Base-by-base conservation (phyloP, 78 protist genomes). In the Emiliania huxleyi region DNA sequence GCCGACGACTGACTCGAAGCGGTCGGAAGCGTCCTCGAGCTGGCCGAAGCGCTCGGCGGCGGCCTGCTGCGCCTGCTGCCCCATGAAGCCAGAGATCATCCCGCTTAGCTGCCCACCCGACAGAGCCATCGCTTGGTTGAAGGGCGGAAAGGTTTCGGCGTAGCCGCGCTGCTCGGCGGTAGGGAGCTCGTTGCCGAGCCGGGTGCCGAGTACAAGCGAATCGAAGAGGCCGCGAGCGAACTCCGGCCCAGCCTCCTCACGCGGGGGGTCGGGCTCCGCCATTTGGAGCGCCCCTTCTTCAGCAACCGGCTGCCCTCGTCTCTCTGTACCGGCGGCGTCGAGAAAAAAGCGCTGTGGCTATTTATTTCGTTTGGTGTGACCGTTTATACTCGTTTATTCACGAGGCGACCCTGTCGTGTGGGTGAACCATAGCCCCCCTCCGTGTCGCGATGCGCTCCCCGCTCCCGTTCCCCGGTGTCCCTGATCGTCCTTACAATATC, bases 1-100 rank as follows among this genome's bases (percentile, higher is more conserved):
- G 49, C 77, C 89, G 49, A 91, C 93, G 40, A 77, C 48, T 19
- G 38, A n/a, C 35, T 91, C 93, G 42, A 73, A 77, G 42, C 55
- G 35, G 18, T 43, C 92, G 25, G 71, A 75, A 33, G 1, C 56
- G 25, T 55, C 91, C 22, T 18, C 91, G 23, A 33, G 21, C 79
- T 6, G 62, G 29, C 15, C 62, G 15, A 52, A 52, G 29, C 62
- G 62, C 62, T 52, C 49, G 26, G 49, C 87, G 33, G 49, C 2
- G 18, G 48, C 19, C 87, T 0, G 26, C 49, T 3, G n/a, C 48
- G 18, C 29, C 6, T 42, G 87, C 46, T 42, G 87, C 29, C 3
- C 48, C 35, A 77, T 3, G n/a, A 77, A 4, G 3, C 35, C 49
- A 35, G 1, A 5, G 11, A 77, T 40, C 87, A 77, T 40, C 38